These are phyloP conservation scores for Eucalyptus brandiana DNA, from an alignment of 345 rosid species.

Conservation along the genomic window DNA sequence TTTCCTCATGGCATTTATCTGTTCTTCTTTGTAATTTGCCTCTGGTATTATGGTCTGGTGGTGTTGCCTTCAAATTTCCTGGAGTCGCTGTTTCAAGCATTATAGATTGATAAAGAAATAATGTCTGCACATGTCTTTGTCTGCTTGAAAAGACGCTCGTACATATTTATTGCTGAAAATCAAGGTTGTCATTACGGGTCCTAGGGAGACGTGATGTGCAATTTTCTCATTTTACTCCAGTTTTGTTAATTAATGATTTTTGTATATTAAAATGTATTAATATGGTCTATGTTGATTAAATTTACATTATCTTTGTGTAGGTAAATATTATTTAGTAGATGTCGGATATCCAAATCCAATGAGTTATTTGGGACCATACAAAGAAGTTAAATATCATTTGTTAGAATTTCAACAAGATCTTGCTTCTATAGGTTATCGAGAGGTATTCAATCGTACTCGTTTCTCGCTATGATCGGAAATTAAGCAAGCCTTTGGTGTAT, in stretches of 20 bases:
- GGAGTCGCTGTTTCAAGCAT: not conserved
- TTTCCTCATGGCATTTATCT: not conserved
- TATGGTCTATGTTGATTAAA: too few relatives aligned
- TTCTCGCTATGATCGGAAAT: accelerated
- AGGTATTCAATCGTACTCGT: too few relatives aligned
- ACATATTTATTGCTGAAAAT: not conserved
- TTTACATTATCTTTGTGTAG: too few relatives aligned
- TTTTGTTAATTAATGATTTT: too few relatives aligned
- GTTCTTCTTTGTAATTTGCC: not conserved
- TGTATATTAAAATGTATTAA: too few relatives aligned
- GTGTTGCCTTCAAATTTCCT: not conserved
- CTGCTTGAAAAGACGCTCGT: not conserved
- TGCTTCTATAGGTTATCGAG: accelerated
- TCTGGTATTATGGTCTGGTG: not conserved
- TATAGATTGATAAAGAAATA: not conserved
- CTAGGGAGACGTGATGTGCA: too few relatives aligned
- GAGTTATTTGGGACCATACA: too few relatives aligned
- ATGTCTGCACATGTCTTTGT: not conserved
- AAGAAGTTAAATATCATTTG: too few relatives aligned
- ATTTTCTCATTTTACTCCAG: accelerated
- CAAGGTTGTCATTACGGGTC: not conserved
- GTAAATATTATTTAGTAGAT: too few relatives aligned
- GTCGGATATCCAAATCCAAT: accelerated
- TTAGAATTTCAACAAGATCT: too few relatives aligned
- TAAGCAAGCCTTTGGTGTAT: too few relatives aligned